Base-by-base conservation (phyloP, 2,329 filamentous ascomycete species). In the Fusarium pseudocircinatum region DNA sequence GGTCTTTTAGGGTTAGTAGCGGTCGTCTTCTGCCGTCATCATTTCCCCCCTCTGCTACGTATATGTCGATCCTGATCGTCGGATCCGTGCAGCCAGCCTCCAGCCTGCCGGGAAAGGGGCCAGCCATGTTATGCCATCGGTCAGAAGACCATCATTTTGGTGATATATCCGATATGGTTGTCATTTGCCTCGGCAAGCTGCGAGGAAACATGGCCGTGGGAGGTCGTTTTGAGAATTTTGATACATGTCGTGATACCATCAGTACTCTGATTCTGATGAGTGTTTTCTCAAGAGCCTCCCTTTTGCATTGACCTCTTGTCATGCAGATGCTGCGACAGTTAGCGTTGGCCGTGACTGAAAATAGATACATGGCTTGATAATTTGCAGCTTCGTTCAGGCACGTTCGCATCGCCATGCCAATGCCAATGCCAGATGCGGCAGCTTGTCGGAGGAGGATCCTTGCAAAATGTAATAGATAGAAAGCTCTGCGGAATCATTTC, bases 51-150 rank as follows among this genome's bases (percentile, higher is more conserved):
- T 74, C 75, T 59, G 66, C 53, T 42, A 54, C 50, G 50, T 54
- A 54, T 54, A 53, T 61, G 75, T 74, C 75, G 75, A 77, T 77
- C 75, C 66, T 77, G 75, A 77, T 77, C 75, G 74, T 72, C 75
- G 62, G 68, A 75, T 73, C 75, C 74, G 74, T 74, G 72, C 61
- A 72, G 69, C 72, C 72, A 72, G 58, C 67, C 67, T 74, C 71
- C 71, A 73, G 49, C 64, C 68, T 69, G 36, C 63, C 69, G 72
- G 72, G 71, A 74, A 74, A 74, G 72, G 71, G 71, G 68, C 42
- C 54, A 58, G 42, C 32, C 56, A 59, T 36, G 40, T 34, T 34
- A 14, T n/a, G 30, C 32, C 53, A 67, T 69, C 69, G 63, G 71
- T 73, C 71, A 73, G 62, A 64, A 61, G 71, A 74, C 67, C 70